These are phyloP conservation scores for Fusarium camptoceras DNA, from an alignment of 2,329 filamentous ascomycete genomes.

Conservation along the genomic window DNA sequence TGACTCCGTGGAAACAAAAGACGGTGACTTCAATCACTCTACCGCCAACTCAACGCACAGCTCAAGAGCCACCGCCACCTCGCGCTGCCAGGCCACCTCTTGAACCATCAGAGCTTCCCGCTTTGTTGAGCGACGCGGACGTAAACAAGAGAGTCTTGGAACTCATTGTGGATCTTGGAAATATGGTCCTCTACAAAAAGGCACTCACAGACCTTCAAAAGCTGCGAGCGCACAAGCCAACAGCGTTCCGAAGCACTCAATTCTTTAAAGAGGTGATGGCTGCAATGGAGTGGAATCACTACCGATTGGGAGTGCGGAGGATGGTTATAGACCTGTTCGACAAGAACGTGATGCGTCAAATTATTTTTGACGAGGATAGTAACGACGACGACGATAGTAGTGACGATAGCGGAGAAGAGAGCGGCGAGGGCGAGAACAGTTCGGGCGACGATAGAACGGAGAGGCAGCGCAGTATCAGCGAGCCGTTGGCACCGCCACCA, in stretches of 20 bases:
- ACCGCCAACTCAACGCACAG: constrained; percentile 65
- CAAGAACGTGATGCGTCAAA: constrained; percentile 83
- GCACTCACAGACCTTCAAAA: constrained; percentile 84
- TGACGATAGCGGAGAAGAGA: constrained; percentile 43
- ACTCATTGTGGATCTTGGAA: constrained; percentile 87
- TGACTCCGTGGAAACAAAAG: constrained; percentile 69
- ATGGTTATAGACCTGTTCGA: constrained; percentile 96
- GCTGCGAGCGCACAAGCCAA: constrained; percentile 79
- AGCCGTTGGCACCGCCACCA: constrained; percentile 53
- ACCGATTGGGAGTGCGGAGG: constrained; percentile 84
- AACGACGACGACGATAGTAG: constrained; percentile 70
- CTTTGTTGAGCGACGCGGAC: constrained; percentile 68
- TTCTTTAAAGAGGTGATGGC: constrained; percentile 89
- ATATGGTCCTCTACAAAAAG: constrained; percentile 91
- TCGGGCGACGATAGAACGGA: constrained; percentile 68
- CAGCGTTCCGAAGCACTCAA: constrained; percentile 78
- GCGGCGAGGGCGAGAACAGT: constrained; percentile 59
- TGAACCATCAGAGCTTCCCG: constrained; percentile 55
- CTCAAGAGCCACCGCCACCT: constrained; percentile 57
- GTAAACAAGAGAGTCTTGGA: constrained; percentile 85
- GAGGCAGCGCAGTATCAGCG: constrained; percentile 66
- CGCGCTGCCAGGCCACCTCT: constrained; percentile 57
- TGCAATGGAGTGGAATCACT: constrained; percentile 89
- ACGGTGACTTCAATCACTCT: constrained; percentile 61
- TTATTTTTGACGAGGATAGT: constrained; percentile 75